phyloP scores from a whole-genome alignment of 306 rosid species.

The Luffa acutangula region DNA sequence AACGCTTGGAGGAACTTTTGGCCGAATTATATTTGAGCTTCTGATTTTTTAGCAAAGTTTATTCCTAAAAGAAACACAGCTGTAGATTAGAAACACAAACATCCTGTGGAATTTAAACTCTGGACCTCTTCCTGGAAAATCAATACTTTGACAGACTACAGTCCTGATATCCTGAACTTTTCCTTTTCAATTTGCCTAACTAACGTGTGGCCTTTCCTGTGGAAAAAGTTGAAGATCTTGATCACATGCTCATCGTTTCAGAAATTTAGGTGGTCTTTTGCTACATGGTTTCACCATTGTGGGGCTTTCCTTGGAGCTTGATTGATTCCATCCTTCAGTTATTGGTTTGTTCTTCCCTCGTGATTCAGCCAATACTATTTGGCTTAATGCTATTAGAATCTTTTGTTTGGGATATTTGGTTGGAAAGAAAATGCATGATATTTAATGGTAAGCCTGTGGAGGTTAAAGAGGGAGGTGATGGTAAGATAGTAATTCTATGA shows the following conservation, averaged over 20 bases:
- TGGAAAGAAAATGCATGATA: not conserved
- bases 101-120: not conserved
- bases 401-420: not conserved
- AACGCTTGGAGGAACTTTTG: not conserved
- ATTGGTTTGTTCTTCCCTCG: not conserved
- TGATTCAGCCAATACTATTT: not conserved
- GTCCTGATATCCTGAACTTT: not conserved
- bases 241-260: not conserved
- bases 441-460: not conserved
- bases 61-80: not conserved
- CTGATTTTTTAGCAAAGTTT: not conserved
- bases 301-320: not conserved
- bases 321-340: not conserved
- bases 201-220: not conserved
- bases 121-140: not conserved
- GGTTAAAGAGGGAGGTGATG: not conserved
- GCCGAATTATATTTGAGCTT: not conserved
- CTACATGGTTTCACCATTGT: not conserved
- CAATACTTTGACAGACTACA: not conserved
- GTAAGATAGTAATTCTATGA: not conserved
- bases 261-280: not conserved
- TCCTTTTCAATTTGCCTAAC: not conserved
- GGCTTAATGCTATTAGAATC: not conserved
- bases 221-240: not conserved
- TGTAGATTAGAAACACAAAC: not conserved